These are phyloP conservation scores for Fusarium duplospermum DNA, from an alignment of 2,329 filamentous ascomycete genomes.

Conservation along the genomic window DNA sequence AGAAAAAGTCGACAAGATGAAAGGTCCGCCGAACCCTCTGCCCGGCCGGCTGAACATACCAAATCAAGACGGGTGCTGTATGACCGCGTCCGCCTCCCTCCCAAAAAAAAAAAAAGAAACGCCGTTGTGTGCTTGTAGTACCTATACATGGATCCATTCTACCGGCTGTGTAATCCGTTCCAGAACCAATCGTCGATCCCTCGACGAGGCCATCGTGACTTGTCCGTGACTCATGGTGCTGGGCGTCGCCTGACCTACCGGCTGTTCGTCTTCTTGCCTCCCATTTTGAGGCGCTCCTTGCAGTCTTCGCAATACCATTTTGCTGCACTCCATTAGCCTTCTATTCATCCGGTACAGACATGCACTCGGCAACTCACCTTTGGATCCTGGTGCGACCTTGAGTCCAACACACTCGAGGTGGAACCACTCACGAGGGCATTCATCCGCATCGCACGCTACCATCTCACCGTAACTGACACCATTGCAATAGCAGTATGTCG, in stretches of 20 bases:
- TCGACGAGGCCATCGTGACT: constrained; percentile 31
- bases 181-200: constrained; percentile 24
- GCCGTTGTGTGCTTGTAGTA: constrained; percentile 31
- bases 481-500: constrained; percentile 83
- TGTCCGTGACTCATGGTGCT: constrained; percentile 17
- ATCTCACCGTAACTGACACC: constrained; percentile 85
- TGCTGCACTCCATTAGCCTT: constrained; percentile 60
- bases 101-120: constrained; percentile 34
- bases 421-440: constrained; percentile 84
- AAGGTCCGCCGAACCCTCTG: background rate
- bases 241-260: constrained; percentile 49
- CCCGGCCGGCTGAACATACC: constrained; percentile 12
- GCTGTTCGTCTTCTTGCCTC: constrained; percentile 63
- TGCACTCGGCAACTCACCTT: constrained; percentile 65
- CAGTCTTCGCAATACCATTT: constrained; percentile 89
- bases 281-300: constrained; percentile 72
- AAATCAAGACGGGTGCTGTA: constrained; percentile 29
- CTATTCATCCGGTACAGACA: background rate
- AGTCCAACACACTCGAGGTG: constrained; percentile 85
- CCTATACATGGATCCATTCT: constrained; percentile 35
- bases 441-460: constrained; percentile 82
- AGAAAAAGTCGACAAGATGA: constrained; percentile 6
- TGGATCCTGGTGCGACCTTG: constrained; percentile 80
- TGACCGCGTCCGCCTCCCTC: constrained; percentile 22
- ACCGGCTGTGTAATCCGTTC: constrained; percentile 22